These are phyloP conservation scores for Stentor roeselii DNA, from an alignment of 73 alveolate genomes.

Conservation along the genomic window DNA sequence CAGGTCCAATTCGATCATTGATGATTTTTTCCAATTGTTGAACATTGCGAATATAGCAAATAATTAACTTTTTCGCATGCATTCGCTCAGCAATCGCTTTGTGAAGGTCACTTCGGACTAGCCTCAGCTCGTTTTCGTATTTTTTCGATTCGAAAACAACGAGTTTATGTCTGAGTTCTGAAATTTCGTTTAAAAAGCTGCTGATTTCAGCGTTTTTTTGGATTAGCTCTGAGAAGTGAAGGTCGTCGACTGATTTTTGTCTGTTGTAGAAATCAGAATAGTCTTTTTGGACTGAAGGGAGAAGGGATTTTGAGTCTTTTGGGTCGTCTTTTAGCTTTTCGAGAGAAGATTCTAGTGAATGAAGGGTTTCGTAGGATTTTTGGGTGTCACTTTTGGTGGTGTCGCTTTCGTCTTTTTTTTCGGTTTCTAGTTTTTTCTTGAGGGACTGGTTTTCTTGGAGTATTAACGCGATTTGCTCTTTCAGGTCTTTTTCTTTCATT, in stretches of 20 bases:
- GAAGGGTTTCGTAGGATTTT: neutral
- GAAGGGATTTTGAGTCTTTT: neutral
- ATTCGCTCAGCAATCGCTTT: neutral
- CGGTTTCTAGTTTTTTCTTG: neutral
- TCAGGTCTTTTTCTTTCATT: neutral
- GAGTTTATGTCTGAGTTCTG: conserved; percentile 12
- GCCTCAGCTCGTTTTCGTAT: neutral
- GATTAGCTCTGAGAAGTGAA: neutral
- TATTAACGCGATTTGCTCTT: neutral
- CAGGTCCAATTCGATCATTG: neutral
- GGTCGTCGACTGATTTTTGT: neutral
- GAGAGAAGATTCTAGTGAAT: neutral
- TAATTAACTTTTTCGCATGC: conserved; percentile 8
- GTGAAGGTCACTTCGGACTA: neutral
- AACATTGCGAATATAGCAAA: neutral
- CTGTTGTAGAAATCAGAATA: neutral
- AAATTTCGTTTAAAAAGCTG: neutral
- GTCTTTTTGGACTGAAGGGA: neutral
- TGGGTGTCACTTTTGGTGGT: neutral
- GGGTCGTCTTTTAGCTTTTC: neutral
- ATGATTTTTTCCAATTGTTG: conserved; percentile 17
- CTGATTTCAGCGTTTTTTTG: neutral
- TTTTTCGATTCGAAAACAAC: neutral
- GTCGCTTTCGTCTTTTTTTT: neutral
- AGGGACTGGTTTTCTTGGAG: neutral